Base-by-base conservation (phyloP, 2,329 filamentous ascomycete genomes). In the Xylariaceae sp. region DNA sequence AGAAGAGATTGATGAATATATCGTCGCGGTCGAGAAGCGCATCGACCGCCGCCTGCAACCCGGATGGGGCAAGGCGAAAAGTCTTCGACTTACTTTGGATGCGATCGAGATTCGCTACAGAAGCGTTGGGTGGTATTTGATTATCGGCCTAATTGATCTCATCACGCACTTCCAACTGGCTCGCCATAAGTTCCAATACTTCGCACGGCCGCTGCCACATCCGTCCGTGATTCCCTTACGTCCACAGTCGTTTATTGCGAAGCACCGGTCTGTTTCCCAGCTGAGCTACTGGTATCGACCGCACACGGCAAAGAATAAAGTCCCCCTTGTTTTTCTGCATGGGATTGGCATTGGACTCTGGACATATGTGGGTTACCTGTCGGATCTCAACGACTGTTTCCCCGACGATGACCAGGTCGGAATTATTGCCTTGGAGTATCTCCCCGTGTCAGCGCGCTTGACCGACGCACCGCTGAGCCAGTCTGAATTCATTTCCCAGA, bases 321-420 rank as follows among this genome's bases (percentile, higher is more conserved):
- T 82, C 0, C 88, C 87, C 0, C 72, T 90, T 6, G 72, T 90
- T 3, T 89, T 89, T 72, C 77, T 89, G 52, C 88, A 90, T 65
- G 88, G 88, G 13, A 88, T 89, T 53, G 86, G 87, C 48, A 78
- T 90, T 59, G 87, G 88, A 0, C 77, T 90, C 1, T 82, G 82
- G 68, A 81, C 85, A 0, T 88, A 89, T 65, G 74, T 79, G 10
- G 70, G 73, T 13, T 87, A 87, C 66, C 73, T 90, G 1, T 69
- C 73, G 39, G 78, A 80, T 53, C 71, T 89, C 45, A 76, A 78
- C 62, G 62, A 71, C 35, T 61, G 67, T 3, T 66, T 68, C n/a
- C 67, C 64, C 1, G 64, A 61, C 10, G 54, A 78, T 56, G 78
- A 76, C 9, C 73, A 81, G 58, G 74, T 86, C n/a, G 86, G 86